A percentile compares a stretch with the other conserved stretches of the same genome.
Evolutionary conservation across 176 grass and related monocot species (phyloP).

Genomic region (Paspalum notatum): DNA sequence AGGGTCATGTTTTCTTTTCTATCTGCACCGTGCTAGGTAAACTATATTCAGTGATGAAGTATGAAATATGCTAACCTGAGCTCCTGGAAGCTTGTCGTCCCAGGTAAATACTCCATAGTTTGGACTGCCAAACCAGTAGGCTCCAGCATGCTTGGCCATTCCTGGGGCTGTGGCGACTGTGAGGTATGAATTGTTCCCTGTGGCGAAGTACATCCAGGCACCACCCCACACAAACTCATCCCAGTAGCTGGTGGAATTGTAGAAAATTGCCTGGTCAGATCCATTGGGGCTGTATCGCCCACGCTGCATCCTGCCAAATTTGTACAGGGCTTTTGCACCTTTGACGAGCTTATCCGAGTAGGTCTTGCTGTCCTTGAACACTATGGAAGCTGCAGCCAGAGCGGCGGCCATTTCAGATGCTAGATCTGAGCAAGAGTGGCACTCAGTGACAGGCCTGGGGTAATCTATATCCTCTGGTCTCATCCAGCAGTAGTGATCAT

Average conservation of each 20-base stretch:
- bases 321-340: slow-evolving; percentile 81
- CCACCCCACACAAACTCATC: slow-evolving; percentile 94
- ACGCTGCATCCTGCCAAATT: slow-evolving; percentile 67
- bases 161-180: slow-evolving; percentile 72
- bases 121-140: slow-evolving; percentile 70
- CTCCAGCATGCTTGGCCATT: slow-evolving; percentile 84
- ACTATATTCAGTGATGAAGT: neutral
- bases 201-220: slow-evolving; percentile 91
- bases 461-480: slow-evolving; percentile 90
- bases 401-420: slow-evolving; percentile 88
- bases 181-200: slow-evolving; percentile 84
- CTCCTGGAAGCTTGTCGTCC: slow-evolving; percentile 92
- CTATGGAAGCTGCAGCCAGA: slow-evolving; percentile 90
- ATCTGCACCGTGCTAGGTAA: neutral
- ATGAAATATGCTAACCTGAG: slow-evolving; percentile 65
- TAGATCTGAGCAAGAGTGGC: slow-evolving; percentile 83
- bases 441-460: slow-evolving; percentile 71
- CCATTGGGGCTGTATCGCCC: slow-evolving; percentile 75
- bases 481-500: slow-evolving; percentile 95
- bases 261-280: slow-evolving; percentile 77
- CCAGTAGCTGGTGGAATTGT: slow-evolving; percentile 94
- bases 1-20: slow-evolving; percentile 3
- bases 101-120: slow-evolving; percentile 93
- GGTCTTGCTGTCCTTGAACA: slow-evolving; percentile 85
- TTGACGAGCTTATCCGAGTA: slow-evolving; percentile 87